Conservation (phyloP, 148 eudicot species). For the Cornus florida region DNA sequence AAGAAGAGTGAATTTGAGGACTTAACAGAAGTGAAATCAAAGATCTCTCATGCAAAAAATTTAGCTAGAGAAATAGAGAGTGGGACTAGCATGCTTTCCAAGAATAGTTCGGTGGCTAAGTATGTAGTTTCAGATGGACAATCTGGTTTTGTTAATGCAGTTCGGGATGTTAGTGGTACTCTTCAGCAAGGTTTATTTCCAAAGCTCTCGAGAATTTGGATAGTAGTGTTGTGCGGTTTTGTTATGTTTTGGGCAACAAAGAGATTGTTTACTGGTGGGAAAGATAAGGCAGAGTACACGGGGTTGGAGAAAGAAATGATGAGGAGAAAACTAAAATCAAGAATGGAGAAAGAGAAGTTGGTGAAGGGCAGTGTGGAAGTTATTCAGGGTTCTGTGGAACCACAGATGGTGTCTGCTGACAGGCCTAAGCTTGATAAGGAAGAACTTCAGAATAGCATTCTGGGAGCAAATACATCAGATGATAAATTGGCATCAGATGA, state of each 20-base stretch:
- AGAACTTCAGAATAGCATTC: constrained; percentile 53
- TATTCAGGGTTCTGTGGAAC: constrained; percentile 36
- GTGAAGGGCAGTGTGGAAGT: constrained; percentile 64
- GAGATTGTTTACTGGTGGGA: constrained; percentile 28
- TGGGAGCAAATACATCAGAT: constrained; percentile 35
- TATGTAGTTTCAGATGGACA: constrained; percentile 34
- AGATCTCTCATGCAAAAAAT: constrained; percentile 53
- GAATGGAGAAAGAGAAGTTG: constrained; percentile 50
- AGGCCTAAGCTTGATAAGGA: constrained; percentile 69
- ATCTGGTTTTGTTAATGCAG: constrained; percentile 28
- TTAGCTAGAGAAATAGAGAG: constrained; percentile 63
- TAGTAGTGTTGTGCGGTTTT: constrained; percentile 47
- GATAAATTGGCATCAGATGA: constrained; percentile 20
- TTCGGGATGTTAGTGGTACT: constrained; percentile 27
- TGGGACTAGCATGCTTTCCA: constrained; percentile 49
- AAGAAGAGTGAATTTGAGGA: constrained; percentile 36
- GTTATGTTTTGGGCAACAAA: constrained; percentile 46
- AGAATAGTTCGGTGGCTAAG: constrained; percentile 64
- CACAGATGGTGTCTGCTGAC: constrained; percentile 21
- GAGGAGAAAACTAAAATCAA: constrained; percentile 67
- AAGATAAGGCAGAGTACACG: constrained; percentile 33
- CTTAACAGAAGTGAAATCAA: constrained; percentile 44
- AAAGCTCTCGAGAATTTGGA: constrained; percentile 46
- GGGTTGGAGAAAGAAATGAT: constrained; percentile 74
- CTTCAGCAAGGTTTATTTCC: constrained; percentile 16